Base-by-base conservation (phyloP, 805 yeast species). In the Nakazawaea wyomingensis region DNA sequence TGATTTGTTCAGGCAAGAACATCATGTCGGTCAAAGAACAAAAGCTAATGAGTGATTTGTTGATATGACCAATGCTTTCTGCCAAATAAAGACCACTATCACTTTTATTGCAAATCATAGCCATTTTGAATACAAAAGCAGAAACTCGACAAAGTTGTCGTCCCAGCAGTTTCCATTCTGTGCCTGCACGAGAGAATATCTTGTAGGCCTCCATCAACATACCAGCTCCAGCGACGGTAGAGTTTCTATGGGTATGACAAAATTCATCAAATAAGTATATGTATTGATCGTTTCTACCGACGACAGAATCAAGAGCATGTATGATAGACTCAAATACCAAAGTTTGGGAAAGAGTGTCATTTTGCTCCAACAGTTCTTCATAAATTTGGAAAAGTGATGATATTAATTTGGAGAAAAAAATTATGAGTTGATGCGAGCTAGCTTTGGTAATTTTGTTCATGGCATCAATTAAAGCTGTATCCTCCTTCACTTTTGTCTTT, bases 251-350 rank as follows among this genome's bases (percentile, higher is more conserved):
- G 26, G 62, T 61, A 5, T 57, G 51, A 32, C 73, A 57, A 50
- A 78, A 79, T 10, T 69, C 65, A 39, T 78, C 78, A 50, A 82
- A 70, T 52, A 81, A 54, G 48, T 75, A 74, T 33, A 75, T 66
- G 58, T 79, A 78, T 49, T 78, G 82, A 47, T 79, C 82, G 53
- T 80, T 80, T 54, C 82, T 74, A 2, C 84, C 86, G 51, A 82
- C 65, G 14, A 81, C 69, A 39, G 78, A 68, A 57, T 82, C 87
- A 27, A 84, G 58, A 41, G 80, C 61, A 48, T 78, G 81, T 34
- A 82, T 74, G 28, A 79, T 66, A 2, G 85, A 71, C 49, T 74
- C 76, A 57, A 82, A 82, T 11, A 66, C 54, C 5, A 71, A 57
- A 2, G 50, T 44, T 39, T 57, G 55, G 34, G 73, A 54, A n/a